These are phyloP conservation scores for Apiotrichum gracile DNA, from an alignment of 1,284 basidiomycete species.

Conservation along the genomic window DNA sequence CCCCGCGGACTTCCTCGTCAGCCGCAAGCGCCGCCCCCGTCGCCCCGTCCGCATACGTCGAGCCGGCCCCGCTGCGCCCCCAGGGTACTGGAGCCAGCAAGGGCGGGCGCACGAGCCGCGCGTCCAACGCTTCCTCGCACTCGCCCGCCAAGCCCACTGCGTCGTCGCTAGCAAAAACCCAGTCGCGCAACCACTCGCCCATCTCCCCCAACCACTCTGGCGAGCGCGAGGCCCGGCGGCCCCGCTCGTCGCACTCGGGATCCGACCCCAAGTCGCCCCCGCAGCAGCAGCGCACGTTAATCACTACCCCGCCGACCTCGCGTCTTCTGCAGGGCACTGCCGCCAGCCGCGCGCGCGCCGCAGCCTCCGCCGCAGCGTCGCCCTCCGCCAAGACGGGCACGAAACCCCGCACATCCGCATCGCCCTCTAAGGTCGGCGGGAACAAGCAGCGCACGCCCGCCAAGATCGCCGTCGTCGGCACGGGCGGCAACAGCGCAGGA, in stretches of 20 bases:
- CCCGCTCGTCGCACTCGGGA: not conserved
- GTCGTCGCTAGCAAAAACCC: conserved; percentile 7
- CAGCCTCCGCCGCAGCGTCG: not conserved
- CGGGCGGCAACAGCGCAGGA: too few species aligned
- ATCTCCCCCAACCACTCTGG: not conserved
- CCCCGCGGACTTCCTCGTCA: not conserved
- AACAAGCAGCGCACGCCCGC: not conserved
- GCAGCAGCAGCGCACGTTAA: not conserved
- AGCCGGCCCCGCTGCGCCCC: not conserved
- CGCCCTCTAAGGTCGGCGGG: not conserved
- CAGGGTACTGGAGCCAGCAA: not conserved
- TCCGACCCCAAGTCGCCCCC: not conserved
- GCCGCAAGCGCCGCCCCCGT: not conserved
- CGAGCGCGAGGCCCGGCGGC: not conserved
- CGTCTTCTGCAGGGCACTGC: conserved; percentile 17
- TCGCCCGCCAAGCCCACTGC: conserved; percentile 7
- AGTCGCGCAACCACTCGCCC: not conserved
- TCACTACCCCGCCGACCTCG: conserved; percentile 1
- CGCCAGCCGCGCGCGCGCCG: conserved; percentile 12
- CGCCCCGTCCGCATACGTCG: not conserved
- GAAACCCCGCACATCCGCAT: too few species aligned
- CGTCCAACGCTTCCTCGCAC: not conserved
- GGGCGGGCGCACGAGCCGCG: not conserved
- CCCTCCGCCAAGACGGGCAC: not conserved
- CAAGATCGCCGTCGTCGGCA: not conserved